Percentiles rank a stretch among this genome's conserved stretches.
phyloP scores from a whole-genome alignment of 139 green algal genomes.

The Pleodorina starrii region DNA sequence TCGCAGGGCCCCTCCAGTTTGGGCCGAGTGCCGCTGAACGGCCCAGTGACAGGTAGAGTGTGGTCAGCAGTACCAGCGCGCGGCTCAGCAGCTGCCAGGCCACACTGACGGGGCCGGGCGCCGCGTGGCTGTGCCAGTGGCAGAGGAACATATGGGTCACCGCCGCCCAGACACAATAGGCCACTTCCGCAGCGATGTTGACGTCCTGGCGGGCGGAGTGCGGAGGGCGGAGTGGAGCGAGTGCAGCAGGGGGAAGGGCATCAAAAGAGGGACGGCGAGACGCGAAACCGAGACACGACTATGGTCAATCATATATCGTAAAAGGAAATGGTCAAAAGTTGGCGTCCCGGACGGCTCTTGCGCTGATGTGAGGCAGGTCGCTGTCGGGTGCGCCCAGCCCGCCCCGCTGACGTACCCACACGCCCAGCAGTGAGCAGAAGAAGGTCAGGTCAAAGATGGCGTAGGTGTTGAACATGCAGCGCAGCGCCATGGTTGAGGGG shows the following conservation, averaged over 20 bases:
- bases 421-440: not conserved
- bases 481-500: not conserved
- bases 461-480: constrained; percentile 4
- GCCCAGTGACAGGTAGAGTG: not conserved
- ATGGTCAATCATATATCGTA: no score
- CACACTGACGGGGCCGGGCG: not conserved
- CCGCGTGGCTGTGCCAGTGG: not conserved
- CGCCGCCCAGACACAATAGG: not conserved
- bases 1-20: no score
- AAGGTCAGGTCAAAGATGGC: not conserved
- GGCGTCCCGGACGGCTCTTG: no score
- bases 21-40: no score
- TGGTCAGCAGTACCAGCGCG: not conserved
- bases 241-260: no score
- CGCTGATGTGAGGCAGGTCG: no score
- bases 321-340: no score
- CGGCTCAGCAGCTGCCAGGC: not conserved
- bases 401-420: not conserved
- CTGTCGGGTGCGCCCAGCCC: no score
- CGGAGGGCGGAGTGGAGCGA: no score
- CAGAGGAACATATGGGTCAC: not conserved
- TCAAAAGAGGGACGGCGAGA: no score
- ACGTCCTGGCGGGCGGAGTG: not conserved
- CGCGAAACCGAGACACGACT: no score
- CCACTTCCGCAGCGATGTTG: not conserved